phyloP scores from a whole-genome alignment of 306 rosid genomes.

The Carpinus viminea region DNA sequence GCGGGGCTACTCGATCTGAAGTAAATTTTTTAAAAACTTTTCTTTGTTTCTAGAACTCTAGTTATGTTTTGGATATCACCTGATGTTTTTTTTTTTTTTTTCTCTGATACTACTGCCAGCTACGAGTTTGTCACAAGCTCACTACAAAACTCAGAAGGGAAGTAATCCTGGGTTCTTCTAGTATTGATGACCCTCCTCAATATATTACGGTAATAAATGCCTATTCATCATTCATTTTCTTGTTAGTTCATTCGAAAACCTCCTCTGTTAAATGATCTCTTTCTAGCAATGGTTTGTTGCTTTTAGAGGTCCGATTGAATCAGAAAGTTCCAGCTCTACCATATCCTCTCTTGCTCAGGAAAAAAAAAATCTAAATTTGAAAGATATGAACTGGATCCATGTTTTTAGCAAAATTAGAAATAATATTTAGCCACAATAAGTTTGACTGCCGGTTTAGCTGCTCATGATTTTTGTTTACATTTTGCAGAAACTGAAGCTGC shows the following conservation, averaged over 20 bases:
- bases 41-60: constrained; percentile 9
- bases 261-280: too few relatives aligned
- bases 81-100: constrained; percentile 5
- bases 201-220: constrained; percentile 65
- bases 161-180: constrained; percentile 77
- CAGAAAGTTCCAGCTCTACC: too few relatives aligned
- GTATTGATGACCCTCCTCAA: constrained; percentile 72
- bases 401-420: neutral
- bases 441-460: neutral
- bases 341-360: neutral
- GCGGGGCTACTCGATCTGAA: constrained; percentile 98
- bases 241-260: too few relatives aligned
- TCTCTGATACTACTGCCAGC: constrained; percentile 46
- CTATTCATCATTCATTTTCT: too few relatives aligned
- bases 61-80: constrained; percentile 22
- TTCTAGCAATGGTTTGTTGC: neutral
- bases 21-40: constrained; percentile 41
- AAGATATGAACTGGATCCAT: neutral
- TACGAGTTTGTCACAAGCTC: constrained; percentile 90
- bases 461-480: constrained; percentile 25
- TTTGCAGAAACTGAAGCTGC: constrained; percentile 78
- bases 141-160: constrained; percentile 83
- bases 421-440: neutral
- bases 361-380: neutral
- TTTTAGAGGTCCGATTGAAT: neutral